Evolutionary conservation across 2,329 filamentous ascomycete species (phyloP).

Genomic region (Penicillium sp.): DNA sequence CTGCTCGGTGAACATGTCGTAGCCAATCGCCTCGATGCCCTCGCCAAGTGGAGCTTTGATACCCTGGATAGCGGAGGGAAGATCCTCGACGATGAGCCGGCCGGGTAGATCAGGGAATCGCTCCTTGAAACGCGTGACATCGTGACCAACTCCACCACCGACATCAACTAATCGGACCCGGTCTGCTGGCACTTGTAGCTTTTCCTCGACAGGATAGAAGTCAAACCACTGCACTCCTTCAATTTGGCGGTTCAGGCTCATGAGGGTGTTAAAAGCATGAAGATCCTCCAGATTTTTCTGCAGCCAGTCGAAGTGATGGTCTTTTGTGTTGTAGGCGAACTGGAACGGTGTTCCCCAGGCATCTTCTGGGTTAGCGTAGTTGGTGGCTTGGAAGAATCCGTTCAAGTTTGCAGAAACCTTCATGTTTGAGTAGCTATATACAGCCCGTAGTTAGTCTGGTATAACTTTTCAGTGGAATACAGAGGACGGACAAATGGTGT

Average conservation of each 20-base stretch:
- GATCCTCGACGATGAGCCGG: slow-evolving; percentile 16
- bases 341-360: background rate
- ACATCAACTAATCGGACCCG: slow-evolving; percentile 21
- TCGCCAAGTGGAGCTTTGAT: background rate
- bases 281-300: background rate
- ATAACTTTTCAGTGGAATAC: too few species aligned
- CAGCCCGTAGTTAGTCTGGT: too few species aligned
- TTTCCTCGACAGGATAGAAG: background rate
- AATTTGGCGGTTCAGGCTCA: background rate
- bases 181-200: slow-evolving; percentile 1
- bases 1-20: background rate
- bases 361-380: background rate
- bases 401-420: background rate
- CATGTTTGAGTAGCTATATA: background rate
- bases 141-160: slow-evolving; percentile 18
- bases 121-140: slow-evolving; percentile 6
- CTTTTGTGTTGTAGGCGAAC: background rate
- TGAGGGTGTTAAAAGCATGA: background rate
- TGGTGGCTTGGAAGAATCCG: background rate
- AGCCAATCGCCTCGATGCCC: background rate
- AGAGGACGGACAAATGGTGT: background rate
- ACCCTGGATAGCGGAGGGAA: slow-evolving; percentile 10
- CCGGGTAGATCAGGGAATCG: background rate
- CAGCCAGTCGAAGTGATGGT: background rate
- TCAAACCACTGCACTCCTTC: slow-evolving; percentile 1